phyloP scores from a whole-genome alignment of 805 yeast genomes.

The Cyberlindnera lachancei region DNA sequence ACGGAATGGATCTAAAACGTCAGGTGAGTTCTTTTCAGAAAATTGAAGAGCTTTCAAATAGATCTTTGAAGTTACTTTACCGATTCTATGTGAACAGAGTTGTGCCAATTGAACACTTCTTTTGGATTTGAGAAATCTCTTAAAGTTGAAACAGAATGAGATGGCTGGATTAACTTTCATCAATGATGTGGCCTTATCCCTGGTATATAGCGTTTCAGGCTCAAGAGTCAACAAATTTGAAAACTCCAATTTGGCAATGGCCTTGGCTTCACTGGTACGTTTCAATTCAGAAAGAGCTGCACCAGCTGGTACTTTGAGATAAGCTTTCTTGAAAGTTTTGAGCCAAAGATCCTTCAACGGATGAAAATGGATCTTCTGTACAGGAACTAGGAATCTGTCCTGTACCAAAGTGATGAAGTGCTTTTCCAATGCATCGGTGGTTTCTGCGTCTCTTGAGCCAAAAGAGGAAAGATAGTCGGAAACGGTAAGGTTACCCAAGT shows the following conservation, averaged over 20 bases:
- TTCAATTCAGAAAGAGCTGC: conserved; percentile 45
- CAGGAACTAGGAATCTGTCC: conserved; percentile 44
- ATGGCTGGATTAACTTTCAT: conserved; percentile 41
- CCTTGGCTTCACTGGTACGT: conserved; percentile 55
- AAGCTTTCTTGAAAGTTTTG: conserved; percentile 33
- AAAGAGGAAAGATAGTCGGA: conserved; percentile 37
- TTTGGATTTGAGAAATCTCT: conserved; percentile 58
- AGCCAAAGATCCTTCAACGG: conserved; percentile 34
- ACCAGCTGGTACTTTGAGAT: conserved; percentile 29
- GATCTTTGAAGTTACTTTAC: conserved; percentile 56
- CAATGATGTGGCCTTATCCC: conserved; percentile 27
- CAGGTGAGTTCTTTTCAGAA: conserved; percentile 51
- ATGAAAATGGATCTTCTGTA: conserved; percentile 29
- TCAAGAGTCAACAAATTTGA: conserved; percentile 27
- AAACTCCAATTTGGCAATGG: conserved; percentile 31
- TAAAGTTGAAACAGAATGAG: conserved; percentile 53
- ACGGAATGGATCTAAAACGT: conserved; percentile 30
- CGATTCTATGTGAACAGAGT: conserved; percentile 61
- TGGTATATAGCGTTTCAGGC: conserved; percentile 23
- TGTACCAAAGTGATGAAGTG: conserved; percentile 39
- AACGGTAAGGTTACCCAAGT: conserved; percentile 57
- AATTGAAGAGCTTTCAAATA: conserved; percentile 50
- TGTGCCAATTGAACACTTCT: conserved; percentile 58
- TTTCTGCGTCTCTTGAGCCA: conserved; percentile 22
- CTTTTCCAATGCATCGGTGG: conserved; percentile 25